Conservation (phyloP, 2,329 filamentous ascomycete species). For the Aspergillus aculeatinus region DNA sequence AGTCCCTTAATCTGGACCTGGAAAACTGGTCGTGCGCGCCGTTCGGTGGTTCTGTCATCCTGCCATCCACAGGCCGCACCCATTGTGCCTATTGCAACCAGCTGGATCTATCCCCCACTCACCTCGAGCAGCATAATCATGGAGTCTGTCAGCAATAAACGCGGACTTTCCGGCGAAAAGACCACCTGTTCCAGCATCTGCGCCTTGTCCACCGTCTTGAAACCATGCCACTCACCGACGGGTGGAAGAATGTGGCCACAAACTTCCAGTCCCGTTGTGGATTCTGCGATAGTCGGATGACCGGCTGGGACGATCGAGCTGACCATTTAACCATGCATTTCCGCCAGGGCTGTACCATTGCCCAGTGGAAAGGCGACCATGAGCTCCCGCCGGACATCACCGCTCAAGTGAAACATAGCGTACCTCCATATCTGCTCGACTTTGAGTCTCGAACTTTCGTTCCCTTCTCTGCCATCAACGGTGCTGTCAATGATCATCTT, state of each 20-base stretch:
- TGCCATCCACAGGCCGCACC: constrained; percentile 8
- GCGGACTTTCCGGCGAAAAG: constrained; percentile 54
- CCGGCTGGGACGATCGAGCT: constrained; percentile 51
- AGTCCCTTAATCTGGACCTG: constrained; percentile 24
- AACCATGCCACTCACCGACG: constrained; percentile 18
- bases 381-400: constrained; percentile 37
- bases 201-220: constrained; percentile 51
- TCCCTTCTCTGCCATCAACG: constrained; percentile 22
- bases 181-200: constrained; percentile 55
- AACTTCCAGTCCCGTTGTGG: constrained; percentile 52
- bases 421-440: constrained; percentile 24
- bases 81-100: constrained; percentile 52
- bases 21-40: constrained; percentile 24
- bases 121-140: constrained; percentile 52
- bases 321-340: constrained; percentile 56
- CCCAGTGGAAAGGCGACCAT: constrained; percentile 54
- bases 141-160: constrained; percentile 48
- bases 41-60: constrained; percentile 13
- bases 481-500: constrained; percentile 18
- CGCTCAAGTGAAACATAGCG: constrained; percentile 14
- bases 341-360: constrained; percentile 51
- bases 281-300: constrained; percentile 49
- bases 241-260: constrained; percentile 35
- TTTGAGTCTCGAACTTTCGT: constrained; percentile 19
- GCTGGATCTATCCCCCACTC: constrained; percentile 46